Base-by-base conservation (phyloP, 2,329 filamentous ascomycete species). In the Leptographium lundbergii region DNA sequence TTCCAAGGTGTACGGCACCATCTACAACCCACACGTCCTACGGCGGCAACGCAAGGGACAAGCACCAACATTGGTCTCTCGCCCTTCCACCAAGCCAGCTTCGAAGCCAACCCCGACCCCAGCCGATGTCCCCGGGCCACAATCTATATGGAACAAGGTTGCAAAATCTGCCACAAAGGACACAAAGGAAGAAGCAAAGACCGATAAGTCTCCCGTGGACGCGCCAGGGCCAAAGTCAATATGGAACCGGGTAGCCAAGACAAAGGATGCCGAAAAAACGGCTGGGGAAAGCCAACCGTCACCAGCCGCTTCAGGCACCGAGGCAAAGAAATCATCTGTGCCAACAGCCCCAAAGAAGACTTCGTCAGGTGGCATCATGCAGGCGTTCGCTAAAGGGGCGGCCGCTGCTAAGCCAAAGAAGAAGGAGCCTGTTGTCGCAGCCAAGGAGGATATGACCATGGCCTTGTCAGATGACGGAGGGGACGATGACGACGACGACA, bases 351-450 rank as follows among this genome's bases (percentile, higher is more conserved):
- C 79, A 3, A 89, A 88, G 67, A 81, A 81, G 59, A 80, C 81
- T 19, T 81, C 85, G 14, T 74, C 73, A 3, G 63, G 62, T 25
- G 61, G 63, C 61, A 82, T 95, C 29, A 90, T 94, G 77, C 85
- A 86, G 61, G 87, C 89, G 0, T 95, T 95, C 69, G 87, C 88
- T 17, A 89, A 87, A 66, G 70, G 77, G 4, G 75, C 77, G 6
- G 71, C 76, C 4, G 71, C 75, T 0, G 66, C 72, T 4, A 77
- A 75, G 65, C 75, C 84, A 5, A 89, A 85, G 69, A 72, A 63
- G 59, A 63, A 64, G n/a, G 61, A 63, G 14, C 60, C 65, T 1
- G 59, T 66, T 14, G 60, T 74, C 61, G 69, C 70, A 42, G 71
- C 74, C 55, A 69, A 81, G 65, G 80, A 85, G 69, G 75, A 76